phyloP scores from a whole-genome alignment of 73 alveolate species.

The Paramecium pentaurelia region DNA sequence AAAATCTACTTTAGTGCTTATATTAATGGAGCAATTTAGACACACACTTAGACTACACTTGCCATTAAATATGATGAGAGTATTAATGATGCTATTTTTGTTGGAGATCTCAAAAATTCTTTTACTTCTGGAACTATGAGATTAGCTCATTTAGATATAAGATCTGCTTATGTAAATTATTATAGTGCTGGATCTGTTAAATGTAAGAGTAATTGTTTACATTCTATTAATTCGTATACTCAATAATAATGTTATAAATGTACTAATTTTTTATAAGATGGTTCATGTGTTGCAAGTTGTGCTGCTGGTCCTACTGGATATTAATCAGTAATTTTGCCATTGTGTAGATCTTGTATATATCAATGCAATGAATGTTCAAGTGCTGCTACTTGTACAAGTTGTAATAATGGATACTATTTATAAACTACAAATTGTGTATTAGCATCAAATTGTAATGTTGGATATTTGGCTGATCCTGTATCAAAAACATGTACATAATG shows the following conservation, averaged over 20 bases:
- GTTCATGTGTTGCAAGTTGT: constrained; percentile 2
- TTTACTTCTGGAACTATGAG: not conserved
- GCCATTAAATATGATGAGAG: not conserved
- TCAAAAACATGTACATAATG: constrained; percentile 25
- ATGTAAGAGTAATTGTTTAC: not conserved
- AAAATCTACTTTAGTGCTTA: not conserved
- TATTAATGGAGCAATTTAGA: not conserved
- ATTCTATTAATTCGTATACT: not conserved
- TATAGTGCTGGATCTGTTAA: not conserved
- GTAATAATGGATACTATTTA: not conserved
- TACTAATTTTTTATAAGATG: not conserved
- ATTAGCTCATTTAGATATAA: not conserved
- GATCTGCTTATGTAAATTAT: not conserved
- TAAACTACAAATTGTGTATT: not conserved
- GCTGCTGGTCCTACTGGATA: not conserved
- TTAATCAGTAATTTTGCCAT: not conserved
- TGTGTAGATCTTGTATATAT: not conserved
- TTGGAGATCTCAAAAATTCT: not conserved
- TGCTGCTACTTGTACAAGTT: not conserved
- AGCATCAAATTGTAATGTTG: not conserved
- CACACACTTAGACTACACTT: not conserved
- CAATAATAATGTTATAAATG: not conserved
- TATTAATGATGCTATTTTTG: not conserved
- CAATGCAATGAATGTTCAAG: not conserved
- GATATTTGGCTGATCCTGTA: constrained; percentile 2